Evolutionary conservation across 257 asterid species (phyloP), one percentile per base, ranked within the genome.

Genomic region (Solanum corneliomulleri): DNA sequence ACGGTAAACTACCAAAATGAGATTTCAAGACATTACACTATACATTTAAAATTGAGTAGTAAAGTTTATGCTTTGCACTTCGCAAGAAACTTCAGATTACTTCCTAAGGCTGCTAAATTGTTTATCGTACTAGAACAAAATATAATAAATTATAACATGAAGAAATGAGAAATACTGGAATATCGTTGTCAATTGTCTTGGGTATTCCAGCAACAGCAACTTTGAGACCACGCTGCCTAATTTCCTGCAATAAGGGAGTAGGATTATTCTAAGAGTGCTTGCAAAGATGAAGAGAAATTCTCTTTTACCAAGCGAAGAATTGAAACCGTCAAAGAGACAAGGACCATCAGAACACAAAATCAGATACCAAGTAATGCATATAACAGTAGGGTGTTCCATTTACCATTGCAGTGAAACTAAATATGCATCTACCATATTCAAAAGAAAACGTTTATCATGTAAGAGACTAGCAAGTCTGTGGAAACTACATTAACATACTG

Each of bases 171-270:
- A 87, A n/a, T 94, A 96, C 99, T 93, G 98, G 98, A 88, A 96
- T 94, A 92, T 95, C 99, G 90, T 96, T 96, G 90, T 96, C 99
- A 90, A 96, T 96, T 88, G 99, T 96, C 92, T 96, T 96, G 89
- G 99, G 99, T 81, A 96, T 92, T 75, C 99, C 98, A 89, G 94
- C 98, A 90, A 96, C 98, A 58, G 89, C 91, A 86, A 95, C 98
- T 91, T 93, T 93, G 60, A 96, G 96, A 89, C 98, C 98, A 42
- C 99, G 99, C 85, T 77, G 92, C 87, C 98, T 93, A 85, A 96
- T 88, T 93, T 96, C 99, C 99, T 96, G 94, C 91, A 87, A 29
- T 86, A 89, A 42, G 41, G 82, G 82, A 89, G 87, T 64, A 77
- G 58, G 68, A 87, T 41, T 37, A 35, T 86, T 47, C 80, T 49